Evolutionary conservation across 2,329 filamentous ascomycete species (phyloP).

Genomic region (Xenoacremonium recifei): DNA sequence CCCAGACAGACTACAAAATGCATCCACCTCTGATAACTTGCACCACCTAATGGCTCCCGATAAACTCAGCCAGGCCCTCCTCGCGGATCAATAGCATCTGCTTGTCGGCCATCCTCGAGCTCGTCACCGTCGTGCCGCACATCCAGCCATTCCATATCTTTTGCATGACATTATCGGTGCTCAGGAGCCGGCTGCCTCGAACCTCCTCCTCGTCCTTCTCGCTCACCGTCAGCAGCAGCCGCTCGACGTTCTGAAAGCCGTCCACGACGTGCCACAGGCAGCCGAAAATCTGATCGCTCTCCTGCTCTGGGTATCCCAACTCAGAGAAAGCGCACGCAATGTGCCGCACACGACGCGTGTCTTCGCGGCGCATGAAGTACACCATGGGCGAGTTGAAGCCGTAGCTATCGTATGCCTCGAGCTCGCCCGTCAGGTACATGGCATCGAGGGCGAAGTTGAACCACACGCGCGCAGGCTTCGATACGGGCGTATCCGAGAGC

Average conservation of each 20-base stretch:
- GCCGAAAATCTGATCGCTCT: constrained; percentile 45
- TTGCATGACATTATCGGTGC: constrained; percentile 40
- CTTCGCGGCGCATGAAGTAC: constrained; percentile 44
- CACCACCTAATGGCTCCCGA: constrained; percentile 14
- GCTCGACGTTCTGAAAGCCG: constrained; percentile 35
- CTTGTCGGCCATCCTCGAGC: constrained; percentile 38
- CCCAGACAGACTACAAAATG: no score
- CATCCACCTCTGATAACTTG: no score
- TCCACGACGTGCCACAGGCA: constrained; percentile 49
- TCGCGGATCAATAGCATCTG: constrained; percentile 45
- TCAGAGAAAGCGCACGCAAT: constrained; percentile 44
- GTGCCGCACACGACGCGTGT: constrained; percentile 42
- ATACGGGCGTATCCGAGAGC: constrained; percentile 32
- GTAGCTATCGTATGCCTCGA: constrained; percentile 46
- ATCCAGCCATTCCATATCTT: constrained; percentile 49
- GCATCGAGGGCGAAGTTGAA: constrained; percentile 49
- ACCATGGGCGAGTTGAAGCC: constrained; percentile 49
- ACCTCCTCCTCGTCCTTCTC: constrained; percentile 35
- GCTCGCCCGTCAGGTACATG: constrained; percentile 47
- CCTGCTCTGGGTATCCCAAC: constrained; percentile 41
- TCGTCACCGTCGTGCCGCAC: constrained; percentile 38
- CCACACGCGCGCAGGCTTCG: constrained; percentile 39
- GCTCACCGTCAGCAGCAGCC: constrained; percentile 41
- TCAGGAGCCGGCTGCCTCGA: constrained; percentile 27
- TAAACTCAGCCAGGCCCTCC: constrained; percentile 36